Percentiles rank a stretch among this genome's conserved stretches.
Conservation (phyloP, 2,329 filamentous ascomycete species). For the Cytospora piceae region DNA sequence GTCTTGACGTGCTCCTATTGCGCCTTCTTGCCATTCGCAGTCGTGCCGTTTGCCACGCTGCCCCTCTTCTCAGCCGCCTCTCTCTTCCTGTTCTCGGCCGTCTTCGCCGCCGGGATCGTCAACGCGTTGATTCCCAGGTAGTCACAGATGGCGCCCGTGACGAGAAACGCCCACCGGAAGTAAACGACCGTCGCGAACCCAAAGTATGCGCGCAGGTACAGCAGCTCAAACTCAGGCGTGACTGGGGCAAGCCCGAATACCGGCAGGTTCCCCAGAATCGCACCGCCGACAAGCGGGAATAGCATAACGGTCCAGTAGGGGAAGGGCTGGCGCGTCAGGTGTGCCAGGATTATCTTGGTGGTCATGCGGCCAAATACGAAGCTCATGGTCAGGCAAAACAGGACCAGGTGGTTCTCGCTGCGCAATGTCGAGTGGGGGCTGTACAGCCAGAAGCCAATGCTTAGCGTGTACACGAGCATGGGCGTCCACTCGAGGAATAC, state of each 20-base stretch:
- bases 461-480: conserved; percentile 78
- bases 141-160: conserved; percentile 87
- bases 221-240: conserved; percentile 68
- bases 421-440: conserved; percentile 85
- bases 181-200: conserved; percentile 84
- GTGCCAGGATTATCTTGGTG: conserved; percentile 97
- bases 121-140: conserved; percentile 94
- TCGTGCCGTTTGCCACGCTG: conserved; percentile 33
- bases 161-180: conserved; percentile 88
- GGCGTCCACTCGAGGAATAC: conserved; percentile 94
- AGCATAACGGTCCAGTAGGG: conserved; percentile 96
- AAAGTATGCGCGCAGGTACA: conserved; percentile 85
- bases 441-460: conserved; percentile 82
- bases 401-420: conserved; percentile 81
- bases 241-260: conserved; percentile 71
- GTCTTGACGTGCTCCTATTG: conserved; percentile 28
- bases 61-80: conserved; percentile 36
- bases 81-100: conserved; percentile 55
- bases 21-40: conserved; percentile 37
- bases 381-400: conserved; percentile 93
- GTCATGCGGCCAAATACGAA: conserved; percentile 98
- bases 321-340: conserved; percentile 90
- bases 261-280: conserved; percentile 81
- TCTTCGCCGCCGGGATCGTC: conserved; percentile 74
- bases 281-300: conserved; percentile 82